These are phyloP conservation scores for Marsdenia floribunda DNA, from an alignment of 257 asterid genomes.

Conservation along the genomic window DNA sequence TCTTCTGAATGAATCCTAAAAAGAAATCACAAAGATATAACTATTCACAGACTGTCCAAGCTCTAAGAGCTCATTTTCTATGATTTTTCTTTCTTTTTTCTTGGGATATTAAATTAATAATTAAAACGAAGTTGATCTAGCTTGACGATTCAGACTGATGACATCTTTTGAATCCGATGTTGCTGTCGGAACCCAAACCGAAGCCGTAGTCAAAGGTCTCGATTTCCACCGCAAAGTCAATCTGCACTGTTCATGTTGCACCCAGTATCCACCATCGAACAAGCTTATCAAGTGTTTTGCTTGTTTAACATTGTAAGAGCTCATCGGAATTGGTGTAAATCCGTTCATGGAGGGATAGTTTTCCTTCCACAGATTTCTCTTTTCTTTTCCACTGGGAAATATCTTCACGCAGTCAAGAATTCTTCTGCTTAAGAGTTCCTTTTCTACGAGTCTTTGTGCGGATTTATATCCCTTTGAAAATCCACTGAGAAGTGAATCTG, in stretches of 20 bases:
- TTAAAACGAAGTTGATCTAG: slow-evolving; percentile 22
- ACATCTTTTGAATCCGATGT: background rate
- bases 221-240: slow-evolving; percentile 39
- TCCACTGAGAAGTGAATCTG: slow-evolving; percentile 29
- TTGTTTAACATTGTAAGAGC: slow-evolving; percentile 38
- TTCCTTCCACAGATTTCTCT: background rate
- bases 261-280: slow-evolving; percentile 37
- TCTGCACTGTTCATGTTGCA: slow-evolving; percentile 29
- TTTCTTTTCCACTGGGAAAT: slow-evolving; percentile 24
- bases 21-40: too few relatives aligned
- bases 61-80: too few relatives aligned
- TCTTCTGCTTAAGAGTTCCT: slow-evolving; percentile 25
- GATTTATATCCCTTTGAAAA: slow-evolving; percentile 26
- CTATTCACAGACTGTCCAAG: too few relatives aligned
- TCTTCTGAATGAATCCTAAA: too few relatives aligned
- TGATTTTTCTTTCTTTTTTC: too few relatives aligned
- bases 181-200: slow-evolving; percentile 35
- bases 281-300: slow-evolving; percentile 33
- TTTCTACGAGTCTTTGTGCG: slow-evolving; percentile 27
- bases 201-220: slow-evolving; percentile 32
- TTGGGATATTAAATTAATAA: background rate
- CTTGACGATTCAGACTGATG: background rate
- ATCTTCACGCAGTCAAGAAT: slow-evolving; percentile 26
- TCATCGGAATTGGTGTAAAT: slow-evolving; percentile 29
- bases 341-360: slow-evolving; percentile 21